Base-by-base conservation (phyloP, 2,329 filamentous ascomycete species). In the Bipolaris sorokiniana region DNA sequence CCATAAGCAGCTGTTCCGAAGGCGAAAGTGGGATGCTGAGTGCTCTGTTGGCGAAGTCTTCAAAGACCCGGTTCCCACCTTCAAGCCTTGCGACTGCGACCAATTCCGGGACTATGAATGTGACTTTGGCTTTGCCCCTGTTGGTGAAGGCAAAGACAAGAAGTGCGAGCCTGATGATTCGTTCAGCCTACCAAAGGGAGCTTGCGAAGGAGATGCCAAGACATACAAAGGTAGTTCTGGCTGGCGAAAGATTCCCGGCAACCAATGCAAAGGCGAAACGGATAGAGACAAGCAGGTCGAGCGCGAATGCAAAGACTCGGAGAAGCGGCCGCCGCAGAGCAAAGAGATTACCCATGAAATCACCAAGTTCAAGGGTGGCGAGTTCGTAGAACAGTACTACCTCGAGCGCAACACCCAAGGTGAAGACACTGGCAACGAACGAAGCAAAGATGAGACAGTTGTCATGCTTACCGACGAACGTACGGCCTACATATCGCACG, bases 41-140 rank as follows among this genome's bases (percentile, higher is more conserved):
- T 99, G 96, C 77, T 96, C 97, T 74, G 84, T 98, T 66, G 90
- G 91, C 67, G 83, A 90, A 58, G 87, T 94, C 51, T 97, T 97
- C 79, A 87, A 92, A 70, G 90, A 95, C 61, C 88, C 90, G 0
- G 78, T 85, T 33, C 86, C 90, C 1, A 81, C 88, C 59, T 89
- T 85, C 26, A 86, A 91, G 67, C 78, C 86, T 45, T 99, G 95
- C 80, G 86, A 91, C 38, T 99, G 95, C 77, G 87, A 88, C 0
- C 86, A 90, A 55, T 81, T 83, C 33, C 60, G 67, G 18, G 96
- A 99, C 75, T 99, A 96, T 74, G 95, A 99, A 78, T 99, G 95
- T 75, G 94, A 98, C 73, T 97, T 90, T 82, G 96, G 96, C 76
- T 98, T 97, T 73, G 80, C 87, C 57, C 85, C 72, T 7, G 59